Evolutionary conservation across 495 filamentous ascomycete species (phyloP).

Genomic region (Hyaloscypha finlandica): DNA sequence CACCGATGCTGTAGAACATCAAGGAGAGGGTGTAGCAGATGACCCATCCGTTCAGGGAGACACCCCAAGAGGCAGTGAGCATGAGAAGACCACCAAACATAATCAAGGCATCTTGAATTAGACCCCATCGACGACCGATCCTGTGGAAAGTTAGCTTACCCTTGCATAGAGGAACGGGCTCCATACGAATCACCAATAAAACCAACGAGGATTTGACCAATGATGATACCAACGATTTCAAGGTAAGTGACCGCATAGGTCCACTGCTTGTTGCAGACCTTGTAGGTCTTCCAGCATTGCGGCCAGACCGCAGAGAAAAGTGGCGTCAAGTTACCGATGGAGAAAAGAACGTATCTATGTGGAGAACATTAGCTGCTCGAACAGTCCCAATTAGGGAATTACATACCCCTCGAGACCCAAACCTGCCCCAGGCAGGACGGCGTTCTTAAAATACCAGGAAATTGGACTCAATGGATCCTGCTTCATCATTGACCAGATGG

Average conservation of each 20-base stretch:
- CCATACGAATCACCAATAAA: constrained; percentile 42
- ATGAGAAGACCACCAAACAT: constrained; percentile 88
- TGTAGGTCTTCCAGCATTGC: constrained; percentile 64
- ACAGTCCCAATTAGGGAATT: neutral
- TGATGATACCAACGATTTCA: constrained; percentile 85
- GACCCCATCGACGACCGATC: constrained; percentile 85
- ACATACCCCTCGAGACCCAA: constrained; percentile 77
- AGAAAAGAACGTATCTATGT: constrained; percentile 69
- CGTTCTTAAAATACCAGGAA: constrained; percentile 81
- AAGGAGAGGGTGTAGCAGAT: constrained; percentile 89
- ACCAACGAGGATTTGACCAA: constrained; percentile 78
- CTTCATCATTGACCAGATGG: constrained; percentile 77
- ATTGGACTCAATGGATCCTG: constrained; percentile 76
- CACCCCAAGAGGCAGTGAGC: constrained; percentile 84
- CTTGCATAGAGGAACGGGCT: neutral
- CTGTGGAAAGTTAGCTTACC: constrained; percentile 42
- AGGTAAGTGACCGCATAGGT: constrained; percentile 79
- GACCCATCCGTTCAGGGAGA: constrained; percentile 83
- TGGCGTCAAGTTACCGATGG: constrained; percentile 83
- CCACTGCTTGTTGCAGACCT: constrained; percentile 73
- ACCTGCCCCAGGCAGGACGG: constrained; percentile 86
- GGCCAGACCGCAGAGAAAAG: constrained; percentile 70
- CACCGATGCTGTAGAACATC: constrained; percentile 87
- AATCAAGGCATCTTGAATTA: constrained; percentile 86
- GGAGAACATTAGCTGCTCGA: neutral